Base-by-base conservation (phyloP, 2,329 filamentous ascomycete species). In the Aspergillus floridensis region DNA sequence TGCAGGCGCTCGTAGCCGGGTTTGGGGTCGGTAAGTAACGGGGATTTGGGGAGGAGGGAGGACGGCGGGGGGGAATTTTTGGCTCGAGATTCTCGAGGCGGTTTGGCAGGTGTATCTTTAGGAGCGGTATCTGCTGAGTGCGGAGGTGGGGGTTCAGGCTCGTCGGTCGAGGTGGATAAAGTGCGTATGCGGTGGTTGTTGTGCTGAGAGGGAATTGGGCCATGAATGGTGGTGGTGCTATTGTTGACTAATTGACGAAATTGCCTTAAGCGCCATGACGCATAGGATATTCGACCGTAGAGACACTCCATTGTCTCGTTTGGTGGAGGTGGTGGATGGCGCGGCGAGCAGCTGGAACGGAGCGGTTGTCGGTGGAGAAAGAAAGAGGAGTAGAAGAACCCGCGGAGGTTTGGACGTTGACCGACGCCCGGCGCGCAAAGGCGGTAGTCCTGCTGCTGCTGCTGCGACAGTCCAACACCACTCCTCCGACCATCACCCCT, bases 1-100 rank as follows among this genome's bases (percentile, higher is more conserved):
- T 65, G 67, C 5, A 56, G 62, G 49, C 68, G 67, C 2, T 62
- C 59, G 24, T 60, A 56, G 47, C 59, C 59, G 8, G 62, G 56
- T 29, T 63, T 62, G 8, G 66, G 62, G 32, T 66, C 51, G 38
- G 69, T 68, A 53, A 75, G 47, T 6, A 76, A 61, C 5, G 74
- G 74, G 1, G 74, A 77, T 62, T 75, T 71, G 1, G 74, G 74
- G 26, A 76, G 72, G 2, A 66, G 67, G 47, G 72, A 61, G 1
- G 74, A 77, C 31, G 68, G 73, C 38, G 60, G 66, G 4, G 50
- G 41, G 21, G 38, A 4, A 56, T 26, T 11, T 10, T 35, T n/a
- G 29, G 22, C 3, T n/a, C 16, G 11, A 26, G 31, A 12, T 24
- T 46, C 21, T 38, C 14, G 22, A 46, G 21, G 47, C 21, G 4